Evolutionary conservation across 2,329 filamentous ascomycete genomes (phyloP).

Genomic region (Microthyrium microscopicum): DNA sequence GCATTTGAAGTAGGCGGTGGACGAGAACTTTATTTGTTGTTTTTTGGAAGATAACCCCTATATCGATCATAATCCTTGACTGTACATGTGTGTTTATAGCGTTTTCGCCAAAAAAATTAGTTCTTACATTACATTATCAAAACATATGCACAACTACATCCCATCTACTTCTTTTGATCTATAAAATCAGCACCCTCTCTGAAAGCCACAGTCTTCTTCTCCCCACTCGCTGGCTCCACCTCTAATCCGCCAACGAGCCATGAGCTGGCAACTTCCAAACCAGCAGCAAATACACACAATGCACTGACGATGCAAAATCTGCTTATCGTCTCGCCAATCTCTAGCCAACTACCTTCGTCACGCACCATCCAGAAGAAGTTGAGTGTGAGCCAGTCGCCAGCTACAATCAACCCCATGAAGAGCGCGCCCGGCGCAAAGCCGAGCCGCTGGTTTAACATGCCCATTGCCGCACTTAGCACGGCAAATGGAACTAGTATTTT

Average conservation of each 20-base stretch:
- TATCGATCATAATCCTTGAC: no score
- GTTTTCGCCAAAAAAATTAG: no score
- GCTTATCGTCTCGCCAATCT: constrained; percentile 92
- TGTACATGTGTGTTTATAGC: no score
- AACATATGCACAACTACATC: no score
- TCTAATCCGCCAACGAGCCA: constrained; percentile 68
- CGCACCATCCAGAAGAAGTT: constrained; percentile 97
- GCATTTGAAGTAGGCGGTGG: no score
- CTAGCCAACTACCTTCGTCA: constrained; percentile 92
- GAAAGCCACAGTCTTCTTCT: constrained; percentile 1
- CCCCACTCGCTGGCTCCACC: constrained; percentile 33
- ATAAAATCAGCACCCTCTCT: no score
- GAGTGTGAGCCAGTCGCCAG: constrained; percentile 80
- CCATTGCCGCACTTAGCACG: constrained; percentile 83
- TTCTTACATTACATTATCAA: no score
- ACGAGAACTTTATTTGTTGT: no score
- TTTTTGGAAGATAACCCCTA: no score
- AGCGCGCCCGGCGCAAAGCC: constrained; percentile 74
- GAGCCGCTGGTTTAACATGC: constrained; percentile 70
- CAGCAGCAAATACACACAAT: constrained; percentile 79
- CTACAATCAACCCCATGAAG: constrained; percentile 81
- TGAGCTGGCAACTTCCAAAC: constrained; percentile 70
- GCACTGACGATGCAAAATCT: constrained; percentile 88
- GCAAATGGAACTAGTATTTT: constrained; percentile 91
- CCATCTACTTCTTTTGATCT: no score